Evolutionary conservation across 2,329 filamentous ascomycete genomes (phyloP).

Genomic region (Fusarium redolens): DNA sequence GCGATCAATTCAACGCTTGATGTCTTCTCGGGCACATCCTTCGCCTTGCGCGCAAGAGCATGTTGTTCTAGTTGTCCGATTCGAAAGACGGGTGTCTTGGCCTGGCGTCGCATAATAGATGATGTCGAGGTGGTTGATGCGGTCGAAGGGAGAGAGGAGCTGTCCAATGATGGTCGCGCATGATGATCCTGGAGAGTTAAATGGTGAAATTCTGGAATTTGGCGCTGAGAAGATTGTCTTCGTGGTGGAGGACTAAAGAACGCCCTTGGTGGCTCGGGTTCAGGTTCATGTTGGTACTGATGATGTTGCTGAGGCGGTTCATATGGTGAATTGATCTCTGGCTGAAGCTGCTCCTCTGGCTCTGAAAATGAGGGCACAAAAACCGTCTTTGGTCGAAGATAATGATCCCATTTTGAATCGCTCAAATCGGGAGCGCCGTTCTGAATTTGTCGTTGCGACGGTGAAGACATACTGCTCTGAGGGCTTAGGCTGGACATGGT

Average conservation of each 20-base stretch:
- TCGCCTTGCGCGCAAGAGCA: conserved; percentile 34
- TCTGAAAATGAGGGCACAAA: conserved; percentile 34
- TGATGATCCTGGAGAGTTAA: conserved; percentile 35
- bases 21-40: conserved; percentile 47
- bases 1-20: conserved; percentile 62
- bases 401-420: conserved; percentile 46
- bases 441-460: conserved; percentile 34
- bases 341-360: conserved; percentile 21
- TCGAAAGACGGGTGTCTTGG: conserved; percentile 63
- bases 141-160: conserved; percentile 45
- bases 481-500: conserved; percentile 36
- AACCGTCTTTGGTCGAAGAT: conserved; percentile 41
- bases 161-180: conserved; percentile 42
- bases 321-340: conserved; percentile 4
- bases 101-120: conserved; percentile 56
- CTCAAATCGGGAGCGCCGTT: conserved; percentile 44
- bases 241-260: conserved; percentile 22
- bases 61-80: conserved; percentile 62
- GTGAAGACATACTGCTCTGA: conserved; percentile 23
- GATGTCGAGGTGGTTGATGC: conserved; percentile 50
- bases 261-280: conserved; percentile 21
- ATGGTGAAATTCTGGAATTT: conserved; percentile 45
- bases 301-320: neutral
- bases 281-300: neutral
- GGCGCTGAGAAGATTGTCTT: conserved; percentile 32